These are phyloP conservation scores for Diutina ranongensis DNA, from an alignment of 1,139 yeast species.

Conservation along the genomic window DNA sequence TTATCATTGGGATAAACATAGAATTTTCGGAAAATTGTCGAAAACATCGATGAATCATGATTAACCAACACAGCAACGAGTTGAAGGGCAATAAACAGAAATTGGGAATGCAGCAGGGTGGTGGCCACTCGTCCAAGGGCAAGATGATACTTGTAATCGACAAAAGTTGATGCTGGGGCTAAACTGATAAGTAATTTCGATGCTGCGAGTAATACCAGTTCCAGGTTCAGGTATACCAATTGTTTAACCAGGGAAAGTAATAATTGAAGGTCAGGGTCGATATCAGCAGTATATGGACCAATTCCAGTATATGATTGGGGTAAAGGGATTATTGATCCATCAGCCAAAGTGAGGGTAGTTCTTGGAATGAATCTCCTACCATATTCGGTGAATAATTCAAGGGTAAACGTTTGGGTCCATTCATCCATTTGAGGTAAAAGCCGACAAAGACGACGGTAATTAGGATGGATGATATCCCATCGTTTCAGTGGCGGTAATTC, in stretches of 20 bases:
- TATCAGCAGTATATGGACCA: slow-evolving; percentile 10
- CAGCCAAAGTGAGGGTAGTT: slow-evolving; percentile 19
- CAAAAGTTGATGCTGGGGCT: slow-evolving; percentile 39
- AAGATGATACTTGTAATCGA: slow-evolving; percentile 35
- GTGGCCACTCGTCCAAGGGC: slow-evolving; percentile 35
- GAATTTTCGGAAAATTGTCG: slow-evolving; percentile 38
- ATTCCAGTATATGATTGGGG: background rate
- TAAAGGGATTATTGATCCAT: background rate
- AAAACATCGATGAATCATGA: slow-evolving; percentile 34
- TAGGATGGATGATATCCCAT: slow-evolving; percentile 61
- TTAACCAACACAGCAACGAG: slow-evolving; percentile 24
- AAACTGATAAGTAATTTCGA: slow-evolving; percentile 44
- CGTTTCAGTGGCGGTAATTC: slow-evolving; percentile 25
- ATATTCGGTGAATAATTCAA: slow-evolving; percentile 61
- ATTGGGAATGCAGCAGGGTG: slow-evolving; percentile 20
- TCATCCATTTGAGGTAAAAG: slow-evolving; percentile 51
- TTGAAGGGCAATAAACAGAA: slow-evolving; percentile 29
- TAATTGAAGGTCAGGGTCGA: slow-evolving; percentile 46
- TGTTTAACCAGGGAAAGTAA: slow-evolving; percentile 36
- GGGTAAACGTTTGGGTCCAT: slow-evolving; percentile 55
- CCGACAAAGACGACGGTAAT: slow-evolving; percentile 51
- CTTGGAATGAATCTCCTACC: slow-evolving; percentile 45
- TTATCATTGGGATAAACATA: slow-evolving; percentile 51
- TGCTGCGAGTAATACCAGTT: slow-evolving; percentile 53
- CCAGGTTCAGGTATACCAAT: slow-evolving; percentile 40